phyloP scores from a whole-genome alignment of 2,329 filamentous ascomycete species.

The Xylariaceae sp. region DNA sequence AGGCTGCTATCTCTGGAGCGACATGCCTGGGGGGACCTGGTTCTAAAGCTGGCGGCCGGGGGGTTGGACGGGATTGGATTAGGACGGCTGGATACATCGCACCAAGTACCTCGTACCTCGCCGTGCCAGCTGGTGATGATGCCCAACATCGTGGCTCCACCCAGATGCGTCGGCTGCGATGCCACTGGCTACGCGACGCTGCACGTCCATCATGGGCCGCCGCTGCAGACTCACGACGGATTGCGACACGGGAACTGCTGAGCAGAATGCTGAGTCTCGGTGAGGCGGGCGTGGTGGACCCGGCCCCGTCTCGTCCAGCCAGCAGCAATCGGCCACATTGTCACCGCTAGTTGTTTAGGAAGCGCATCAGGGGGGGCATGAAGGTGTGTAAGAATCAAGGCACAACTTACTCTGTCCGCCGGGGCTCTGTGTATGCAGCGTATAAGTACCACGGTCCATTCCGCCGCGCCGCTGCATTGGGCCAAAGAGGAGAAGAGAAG shows the following conservation, averaged over 20 bases:
- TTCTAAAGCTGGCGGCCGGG: constrained; percentile 19
- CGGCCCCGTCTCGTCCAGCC: constrained; percentile 24
- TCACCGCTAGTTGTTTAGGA: constrained; percentile 32
- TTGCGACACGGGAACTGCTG: constrained; percentile 11
- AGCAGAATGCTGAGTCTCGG: constrained; percentile 15
- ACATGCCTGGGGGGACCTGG: constrained; percentile 9
- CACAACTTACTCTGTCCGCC: not conserved
- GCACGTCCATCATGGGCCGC: constrained; percentile 26
- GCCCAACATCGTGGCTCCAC: constrained; percentile 34
- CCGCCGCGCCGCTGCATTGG: not conserved
- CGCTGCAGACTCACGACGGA: constrained; percentile 21
- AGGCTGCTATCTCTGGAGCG: constrained; percentile 1
- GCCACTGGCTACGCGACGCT: constrained; percentile 27
- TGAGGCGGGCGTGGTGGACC: constrained; percentile 31
- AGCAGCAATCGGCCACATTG: constrained; percentile 31
- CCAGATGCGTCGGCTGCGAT: constrained; percentile 29
- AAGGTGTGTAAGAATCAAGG: not conserved
- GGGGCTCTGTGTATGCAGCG: not conserved
- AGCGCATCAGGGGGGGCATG: constrained; percentile 14
- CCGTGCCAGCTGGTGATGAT: constrained; percentile 27
- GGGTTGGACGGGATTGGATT: constrained; percentile 4
- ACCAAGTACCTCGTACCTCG: constrained; percentile 1
- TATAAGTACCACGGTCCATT: not conserved
- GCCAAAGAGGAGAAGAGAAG: not conserved
- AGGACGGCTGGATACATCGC: not conserved